These are phyloP conservation scores for Solanum habrochaites DNA, from an alignment of 257 asterid species.

Conservation along the genomic window DNA sequence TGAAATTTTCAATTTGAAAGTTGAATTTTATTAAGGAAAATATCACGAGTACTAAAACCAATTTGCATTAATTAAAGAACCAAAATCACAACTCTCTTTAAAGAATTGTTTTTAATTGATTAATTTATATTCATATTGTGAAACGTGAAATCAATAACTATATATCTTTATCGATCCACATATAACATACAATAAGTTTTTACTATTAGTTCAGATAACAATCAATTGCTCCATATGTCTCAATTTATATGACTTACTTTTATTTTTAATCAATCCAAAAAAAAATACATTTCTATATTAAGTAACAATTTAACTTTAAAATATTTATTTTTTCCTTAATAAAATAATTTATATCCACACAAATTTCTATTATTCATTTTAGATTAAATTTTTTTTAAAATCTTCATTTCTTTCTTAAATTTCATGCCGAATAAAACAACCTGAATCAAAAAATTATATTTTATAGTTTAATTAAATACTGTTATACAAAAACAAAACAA, in stretches of 20 bases:
- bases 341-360: too few species aligned
- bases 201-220: neutral
- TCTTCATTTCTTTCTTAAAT: too few species aligned
- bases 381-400: too few species aligned
- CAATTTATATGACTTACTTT: too few species aligned
- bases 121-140: neutral
- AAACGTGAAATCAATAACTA: neutral
- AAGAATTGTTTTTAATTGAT: too few species aligned
- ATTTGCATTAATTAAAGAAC: neutral
- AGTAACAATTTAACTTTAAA: too few species aligned
- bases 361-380: too few species aligned
- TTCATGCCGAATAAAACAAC: accelerated
- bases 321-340: too few species aligned
- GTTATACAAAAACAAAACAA: neutral
- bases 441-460: neutral
- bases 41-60: neutral
- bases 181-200: neutral
- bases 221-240: neutral
- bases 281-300: too few species aligned
- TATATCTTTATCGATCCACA: neutral
- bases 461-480: neutral
- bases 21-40: neutral
- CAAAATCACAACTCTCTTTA: neutral
- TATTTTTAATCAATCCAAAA: too few species aligned
- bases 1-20: neutral